Percentiles rank a stretch among this genome's conserved stretches.
These are phyloP conservation scores for Phytophthora foliorum DNA, from an alignment of 352 stramenopile species.

Conservation along the genomic window DNA sequence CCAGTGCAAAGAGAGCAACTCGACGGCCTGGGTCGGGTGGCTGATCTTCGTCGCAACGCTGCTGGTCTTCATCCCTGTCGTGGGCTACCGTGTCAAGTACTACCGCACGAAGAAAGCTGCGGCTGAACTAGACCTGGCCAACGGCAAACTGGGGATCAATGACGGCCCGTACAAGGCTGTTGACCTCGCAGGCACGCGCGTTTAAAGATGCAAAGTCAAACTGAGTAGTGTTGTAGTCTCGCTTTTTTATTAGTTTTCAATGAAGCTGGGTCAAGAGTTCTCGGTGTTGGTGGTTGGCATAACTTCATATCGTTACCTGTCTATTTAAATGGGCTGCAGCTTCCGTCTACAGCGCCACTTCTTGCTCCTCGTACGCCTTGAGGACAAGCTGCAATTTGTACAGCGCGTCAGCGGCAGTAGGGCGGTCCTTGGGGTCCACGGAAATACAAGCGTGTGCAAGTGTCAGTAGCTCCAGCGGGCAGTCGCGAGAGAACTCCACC, in stretches of 20 bases:
- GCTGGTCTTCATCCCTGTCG: conserved; percentile 22
- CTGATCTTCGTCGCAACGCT: conserved; percentile 15
- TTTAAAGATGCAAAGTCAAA: neutral
- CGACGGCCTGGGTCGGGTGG: conserved; percentile 14
- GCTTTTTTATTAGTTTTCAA: conserved; percentile 11
- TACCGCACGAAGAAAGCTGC: conserved; percentile 11
- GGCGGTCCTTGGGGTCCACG: conserved; percentile 42
- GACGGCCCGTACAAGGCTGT: conserved; percentile 36
- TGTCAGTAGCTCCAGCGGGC: conserved; percentile 29
- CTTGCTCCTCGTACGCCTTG: conserved; percentile 35
- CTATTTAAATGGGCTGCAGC: conserved; percentile 29
- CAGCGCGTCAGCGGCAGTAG: conserved; percentile 45
- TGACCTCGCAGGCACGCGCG: conserved; percentile 18
- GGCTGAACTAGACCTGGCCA: conserved; percentile 23
- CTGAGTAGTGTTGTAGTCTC: neutral
- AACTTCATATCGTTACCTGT: conserved; percentile 42
- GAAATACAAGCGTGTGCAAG: conserved; percentile 48
- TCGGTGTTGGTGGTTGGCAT: conserved; percentile 12
- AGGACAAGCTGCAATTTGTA: conserved; percentile 45
- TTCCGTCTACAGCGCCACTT: conserved; percentile 42
- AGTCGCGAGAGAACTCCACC: conserved; percentile 49
- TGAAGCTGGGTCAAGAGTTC: neutral
- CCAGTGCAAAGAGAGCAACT: conserved; percentile 24
- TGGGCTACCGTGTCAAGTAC: conserved; percentile 17
- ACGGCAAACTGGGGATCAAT: conserved; percentile 33